Percentiles rank a stretch among this genome's conserved stretches.
Conservation (phyloP, 2,329 filamentous ascomycete species). For the Pseudohalonectria lignicola region DNA sequence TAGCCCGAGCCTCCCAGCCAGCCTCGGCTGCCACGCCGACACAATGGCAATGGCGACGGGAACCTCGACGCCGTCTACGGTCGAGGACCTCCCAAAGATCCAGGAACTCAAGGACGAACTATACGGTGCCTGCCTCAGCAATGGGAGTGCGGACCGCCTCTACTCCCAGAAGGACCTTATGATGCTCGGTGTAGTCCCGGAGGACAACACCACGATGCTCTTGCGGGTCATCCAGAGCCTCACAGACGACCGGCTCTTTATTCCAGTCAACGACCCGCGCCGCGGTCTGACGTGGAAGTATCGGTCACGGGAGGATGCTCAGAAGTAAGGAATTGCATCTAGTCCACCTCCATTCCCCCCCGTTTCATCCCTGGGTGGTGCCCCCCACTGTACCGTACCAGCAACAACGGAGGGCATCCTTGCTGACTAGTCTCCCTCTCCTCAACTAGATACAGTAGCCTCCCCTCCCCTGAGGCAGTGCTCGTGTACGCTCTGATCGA, state of each 20-base stretch:
- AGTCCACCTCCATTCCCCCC: slow-evolving; percentile 1
- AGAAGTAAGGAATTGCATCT: slow-evolving; percentile 33
- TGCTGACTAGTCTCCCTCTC: background rate
- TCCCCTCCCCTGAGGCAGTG: slow-evolving; percentile 61
- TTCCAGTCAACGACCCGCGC: slow-evolving; percentile 30
- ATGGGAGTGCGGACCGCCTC: slow-evolving; percentile 32
- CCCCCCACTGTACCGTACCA: background rate
- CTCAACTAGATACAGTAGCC: slow-evolving; percentile 44
- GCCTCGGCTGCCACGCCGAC: too few relatives aligned
- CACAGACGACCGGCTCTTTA: slow-evolving; percentile 49
- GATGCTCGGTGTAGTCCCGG: slow-evolving; percentile 44
- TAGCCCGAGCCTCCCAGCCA: too few relatives aligned
- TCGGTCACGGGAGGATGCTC: slow-evolving; percentile 47
- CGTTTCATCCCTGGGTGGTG: background rate
- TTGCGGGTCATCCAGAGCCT: slow-evolving; percentile 45
- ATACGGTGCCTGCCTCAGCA: slow-evolving; percentile 43
- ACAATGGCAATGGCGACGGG: slow-evolving; percentile 12
- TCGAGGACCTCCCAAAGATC: slow-evolving; percentile 27
- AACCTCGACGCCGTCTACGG: slow-evolving; percentile 5
- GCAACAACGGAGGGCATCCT: too few relatives aligned
- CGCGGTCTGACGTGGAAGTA: slow-evolving; percentile 45
- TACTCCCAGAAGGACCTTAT: slow-evolving; percentile 50
- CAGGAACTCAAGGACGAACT: slow-evolving; percentile 42
- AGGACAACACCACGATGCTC: slow-evolving; percentile 40
- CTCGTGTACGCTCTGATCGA: slow-evolving; percentile 87